Conservation (phyloP, 257 asterid genomes). For the Rubia yunnanensis region DNA sequence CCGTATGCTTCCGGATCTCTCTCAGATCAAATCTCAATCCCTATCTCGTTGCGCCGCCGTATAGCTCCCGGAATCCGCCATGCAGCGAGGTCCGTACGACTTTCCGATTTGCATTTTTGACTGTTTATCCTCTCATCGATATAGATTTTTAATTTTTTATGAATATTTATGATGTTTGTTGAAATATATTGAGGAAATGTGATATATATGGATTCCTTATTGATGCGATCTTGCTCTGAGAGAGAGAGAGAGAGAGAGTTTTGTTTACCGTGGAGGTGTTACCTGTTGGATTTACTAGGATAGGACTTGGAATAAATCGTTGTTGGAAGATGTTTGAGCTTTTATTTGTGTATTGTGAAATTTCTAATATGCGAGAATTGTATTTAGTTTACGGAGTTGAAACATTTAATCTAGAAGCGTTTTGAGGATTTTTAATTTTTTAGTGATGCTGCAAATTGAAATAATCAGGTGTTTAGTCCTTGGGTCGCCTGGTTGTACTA, state of each 20-base stretch:
- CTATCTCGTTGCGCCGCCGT: neutral
- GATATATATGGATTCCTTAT: neutral
- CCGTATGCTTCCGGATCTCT: neutral
- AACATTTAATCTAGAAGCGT: neutral
- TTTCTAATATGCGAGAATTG: neutral
- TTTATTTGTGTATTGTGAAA: neutral
- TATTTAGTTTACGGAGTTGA: neutral
- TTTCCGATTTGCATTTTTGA: neutral
- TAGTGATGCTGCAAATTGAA: conserved; percentile 1
- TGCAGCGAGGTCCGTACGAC: conserved; percentile 8
- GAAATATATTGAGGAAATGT: conserved; percentile 1
- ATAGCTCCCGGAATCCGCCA: neutral
- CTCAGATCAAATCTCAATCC: neutral
- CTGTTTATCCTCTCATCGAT: neutral
- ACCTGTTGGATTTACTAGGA: neutral
- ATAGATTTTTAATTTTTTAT: neutral
- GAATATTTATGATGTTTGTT: neutral
- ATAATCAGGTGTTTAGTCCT: conserved; percentile 7
- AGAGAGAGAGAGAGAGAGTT: too few relatives aligned
- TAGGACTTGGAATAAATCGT: neutral
- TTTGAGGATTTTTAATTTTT: neutral
- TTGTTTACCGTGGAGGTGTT: neutral
- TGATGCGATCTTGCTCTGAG: neutral
- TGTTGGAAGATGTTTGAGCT: neutral
- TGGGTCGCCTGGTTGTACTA: neutral